These are phyloP conservation scores for Onygenales sp. DNA, from an alignment of 2,329 filamentous ascomycete genomes.

Conservation along the genomic window DNA sequence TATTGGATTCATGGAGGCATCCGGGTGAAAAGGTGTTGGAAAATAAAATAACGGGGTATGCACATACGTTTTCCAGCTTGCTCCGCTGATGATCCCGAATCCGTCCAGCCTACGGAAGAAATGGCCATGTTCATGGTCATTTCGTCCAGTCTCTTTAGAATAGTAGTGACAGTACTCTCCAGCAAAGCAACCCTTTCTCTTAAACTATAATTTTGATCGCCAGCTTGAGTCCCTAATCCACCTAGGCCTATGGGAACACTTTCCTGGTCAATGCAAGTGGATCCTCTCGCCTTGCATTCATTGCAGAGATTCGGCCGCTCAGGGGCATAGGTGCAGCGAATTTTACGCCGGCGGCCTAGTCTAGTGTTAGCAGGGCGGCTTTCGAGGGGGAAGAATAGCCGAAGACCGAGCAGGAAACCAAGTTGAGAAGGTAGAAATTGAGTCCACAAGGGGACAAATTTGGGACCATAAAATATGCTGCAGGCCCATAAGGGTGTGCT, in stretches of 20 bases:
- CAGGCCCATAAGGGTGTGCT: no score
- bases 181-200: slow-evolving; percentile 29
- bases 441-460: background rate
- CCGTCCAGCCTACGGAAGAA: background rate
- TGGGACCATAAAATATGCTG: background rate
- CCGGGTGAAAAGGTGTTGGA: background rate
- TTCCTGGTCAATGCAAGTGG: slow-evolving; percentile 32
- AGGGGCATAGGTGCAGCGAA: slow-evolving; percentile 31
- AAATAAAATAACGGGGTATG: background rate
- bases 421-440: no score
- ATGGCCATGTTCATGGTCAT: slow-evolving; percentile 6
- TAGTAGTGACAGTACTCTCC: slow-evolving; percentile 26
- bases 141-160: slow-evolving; percentile 23
- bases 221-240: slow-evolving; percentile 11
- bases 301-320: slow-evolving; percentile 26
- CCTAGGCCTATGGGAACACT: slow-evolving; percentile 18
- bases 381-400: no score
- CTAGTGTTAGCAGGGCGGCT: background rate
- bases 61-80: slow-evolving; percentile 4
- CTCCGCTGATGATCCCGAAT: background rate
- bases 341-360: slow-evolving; percentile 31
- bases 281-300: slow-evolving; percentile 31
- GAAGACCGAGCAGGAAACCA: no score
- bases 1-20: no score
- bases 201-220: slow-evolving; percentile 26